phyloP scores from a whole-genome alignment of 805 yeast genomes.

The Hanseniaspora valbyensis region DNA sequence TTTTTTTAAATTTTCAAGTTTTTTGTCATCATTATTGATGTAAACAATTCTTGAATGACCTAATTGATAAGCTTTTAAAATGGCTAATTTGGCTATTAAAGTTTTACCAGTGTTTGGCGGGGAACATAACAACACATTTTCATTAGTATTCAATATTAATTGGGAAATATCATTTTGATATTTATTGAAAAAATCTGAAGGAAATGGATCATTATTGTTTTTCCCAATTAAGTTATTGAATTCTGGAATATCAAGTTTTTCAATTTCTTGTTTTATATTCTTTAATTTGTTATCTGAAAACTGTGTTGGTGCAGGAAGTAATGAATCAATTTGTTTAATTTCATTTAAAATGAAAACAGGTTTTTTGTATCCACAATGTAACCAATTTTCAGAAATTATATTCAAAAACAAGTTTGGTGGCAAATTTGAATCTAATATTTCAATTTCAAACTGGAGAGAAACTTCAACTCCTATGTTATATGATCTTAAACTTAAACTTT shows the following conservation, averaged over 20 bases:
- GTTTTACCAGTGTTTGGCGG: conserved; percentile 73
- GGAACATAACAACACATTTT: conserved; percentile 54
- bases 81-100: conserved; percentile 57
- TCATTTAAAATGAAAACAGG: conserved; percentile 42
- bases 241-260: conserved; percentile 38
- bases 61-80: conserved; percentile 61
- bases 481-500: conserved; percentile 41
- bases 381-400: conserved; percentile 73
- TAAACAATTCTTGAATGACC: conserved; percentile 63
- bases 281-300: conserved; percentile 32
- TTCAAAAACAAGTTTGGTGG: conserved; percentile 71
- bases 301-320: conserved; percentile 56
- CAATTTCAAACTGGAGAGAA: conserved; percentile 51
- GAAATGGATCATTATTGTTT: background rate
- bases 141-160: conserved; percentile 45
- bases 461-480: conserved; percentile 45
- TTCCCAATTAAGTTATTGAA: conserved; percentile 14
- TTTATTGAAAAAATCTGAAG: conserved; percentile 42
- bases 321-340: conserved; percentile 37
- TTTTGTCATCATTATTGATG: conserved; percentile 51
- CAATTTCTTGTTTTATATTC: conserved; percentile 27
- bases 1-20: conserved; percentile 37
- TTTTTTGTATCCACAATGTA: conserved; percentile 54
- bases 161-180: conserved; percentile 65
- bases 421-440: conserved; percentile 22